Evolutionary conservation across 2,329 filamentous ascomycete species (phyloP), one percentile per base, ranked within the genome.

Genomic region (Pezicula rhizophila): DNA sequence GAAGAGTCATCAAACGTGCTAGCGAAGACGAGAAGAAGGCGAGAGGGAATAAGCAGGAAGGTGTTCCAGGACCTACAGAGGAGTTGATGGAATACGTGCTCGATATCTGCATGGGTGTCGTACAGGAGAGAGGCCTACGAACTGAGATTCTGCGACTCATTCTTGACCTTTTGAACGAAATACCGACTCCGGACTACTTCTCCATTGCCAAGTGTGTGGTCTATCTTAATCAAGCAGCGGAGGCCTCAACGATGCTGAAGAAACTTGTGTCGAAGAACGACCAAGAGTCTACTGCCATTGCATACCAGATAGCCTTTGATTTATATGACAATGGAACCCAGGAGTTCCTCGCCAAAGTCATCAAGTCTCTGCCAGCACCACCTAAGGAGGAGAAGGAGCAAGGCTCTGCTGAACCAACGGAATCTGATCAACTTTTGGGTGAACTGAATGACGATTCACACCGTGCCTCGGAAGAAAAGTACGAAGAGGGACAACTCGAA

Each of bases 311-410:
- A 49, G 93, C 92, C 1, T 99, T 99, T 62, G 93, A 99, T 63
- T 77, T 99, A 5, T 97, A 96, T 68, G 93, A 99, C 70, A 99
- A 99, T 64, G 93, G 93, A 58, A 97, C 93, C 0, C 93, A 99
- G 62, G 93, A 97, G 65, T 99, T 99, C 61, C 70, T 99, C 20
- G 84, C 84, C 57, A 96, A 93, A 70, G 88, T 99, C 40, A 84
- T 92, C 62, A 82, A 87, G 50, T 83, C 88, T 41, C 74, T 97
- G 28, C 88, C 90, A 46, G 59, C 49, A 42, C 52, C 57, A 52
- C 61, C 68, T 11, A 71, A 77, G 52, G 70, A 75, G 17, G 68
- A 77, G 52, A 68, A 75, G 50, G 49, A 53, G 56, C 33, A 56
- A 57, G 53, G 18, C 15, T 2, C n/a, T 18, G 7, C 10, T 5